Evolutionary conservation across 129 eudicot species (phyloP).

Genomic region (Chrysanthemum seticuspe): DNA sequence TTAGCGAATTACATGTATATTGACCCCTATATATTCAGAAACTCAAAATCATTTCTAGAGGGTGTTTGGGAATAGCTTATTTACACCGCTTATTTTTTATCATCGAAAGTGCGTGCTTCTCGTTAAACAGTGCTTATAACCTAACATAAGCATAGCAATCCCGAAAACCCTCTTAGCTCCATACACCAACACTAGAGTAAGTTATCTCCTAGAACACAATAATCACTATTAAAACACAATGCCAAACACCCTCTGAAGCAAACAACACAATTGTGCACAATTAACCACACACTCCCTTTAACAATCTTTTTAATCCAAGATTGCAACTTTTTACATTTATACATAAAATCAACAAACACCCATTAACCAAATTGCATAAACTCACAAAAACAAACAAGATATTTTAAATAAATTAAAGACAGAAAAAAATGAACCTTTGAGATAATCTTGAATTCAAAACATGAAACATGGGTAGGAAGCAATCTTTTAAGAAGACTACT

Average conservation of each 20-base stretch:
- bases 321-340: background rate
- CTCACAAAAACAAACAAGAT: background rate
- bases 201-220: too few species aligned
- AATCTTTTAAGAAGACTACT: constrained; percentile 68
- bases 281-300: constrained; percentile 5
- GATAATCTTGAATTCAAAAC: constrained; percentile 62
- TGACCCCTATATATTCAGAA: too few species aligned
- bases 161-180: too few species aligned
- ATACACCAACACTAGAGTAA: too few species aligned
- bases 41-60: too few species aligned
- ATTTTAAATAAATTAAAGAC: background rate
- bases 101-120: too few species aligned
- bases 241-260: background rate
- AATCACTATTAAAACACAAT: too few species aligned
- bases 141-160: too few species aligned
- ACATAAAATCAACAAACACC: constrained; percentile 1
- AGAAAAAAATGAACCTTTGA: constrained; percentile 50
- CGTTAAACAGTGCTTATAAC: too few species aligned
- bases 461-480: constrained; percentile 76
- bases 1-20: too few species aligned
- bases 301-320: constrained; percentile 9
- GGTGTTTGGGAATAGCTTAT: too few species aligned
- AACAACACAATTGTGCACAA: constrained; percentile 5
- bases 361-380: constrained; percentile 17
- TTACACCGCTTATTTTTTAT: too few species aligned